Percentiles rank a stretch among this genome's conserved stretches.
Conservation (phyloP, 192 early-diverging fungal genomes). For the Linnemannia zychae region DNA sequence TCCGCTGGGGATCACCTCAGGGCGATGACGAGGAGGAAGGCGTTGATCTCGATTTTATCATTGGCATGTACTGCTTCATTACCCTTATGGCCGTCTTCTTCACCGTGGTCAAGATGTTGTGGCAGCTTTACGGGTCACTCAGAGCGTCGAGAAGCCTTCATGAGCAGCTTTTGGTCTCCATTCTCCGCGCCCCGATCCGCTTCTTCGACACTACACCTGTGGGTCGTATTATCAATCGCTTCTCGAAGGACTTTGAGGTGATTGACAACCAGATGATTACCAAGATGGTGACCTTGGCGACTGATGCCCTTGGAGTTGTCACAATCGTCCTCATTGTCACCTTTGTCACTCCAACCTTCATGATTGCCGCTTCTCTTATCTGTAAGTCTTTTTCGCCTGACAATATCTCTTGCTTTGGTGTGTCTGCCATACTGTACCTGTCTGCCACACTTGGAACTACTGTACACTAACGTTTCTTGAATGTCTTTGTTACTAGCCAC, state of each 20-base stretch:
- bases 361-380: slow-evolving; percentile 66
- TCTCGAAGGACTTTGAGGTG: slow-evolving; percentile 88
- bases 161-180: slow-evolving; percentile 64
- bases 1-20: not conserved
- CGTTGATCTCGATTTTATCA: slow-evolving; percentile 64
- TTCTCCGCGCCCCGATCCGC: slow-evolving; percentile 79
- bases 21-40: slow-evolving; percentile 8
- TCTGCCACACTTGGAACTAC: not conserved
- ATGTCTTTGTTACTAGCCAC: slow-evolving; percentile 65
- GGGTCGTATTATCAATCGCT: slow-evolving; percentile 91
- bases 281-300: slow-evolving; percentile 62
- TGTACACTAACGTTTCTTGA: not conserved
- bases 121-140: slow-evolving; percentile 64
- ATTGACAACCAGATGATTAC: slow-evolving; percentile 75
- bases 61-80: slow-evolving; percentile 71
- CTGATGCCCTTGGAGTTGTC: slow-evolving; percentile 61
- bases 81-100: slow-evolving; percentile 52
- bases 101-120: slow-evolving; percentile 58
- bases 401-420: not conserved
- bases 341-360: slow-evolving; percentile 73
- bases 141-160: slow-evolving; percentile 73
- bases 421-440: not conserved
- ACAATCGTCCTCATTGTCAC: slow-evolving; percentile 71
- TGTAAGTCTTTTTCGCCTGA: slow-evolving; percentile 28
- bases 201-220: slow-evolving; percentile 94